A percentile compares a stretch with the other conserved stretches of the same genome.
These are phyloP conservation scores for Colletotrichum gigasporum DNA, from an alignment of 2,329 filamentous ascomycete species.

Conservation along the genomic window DNA sequence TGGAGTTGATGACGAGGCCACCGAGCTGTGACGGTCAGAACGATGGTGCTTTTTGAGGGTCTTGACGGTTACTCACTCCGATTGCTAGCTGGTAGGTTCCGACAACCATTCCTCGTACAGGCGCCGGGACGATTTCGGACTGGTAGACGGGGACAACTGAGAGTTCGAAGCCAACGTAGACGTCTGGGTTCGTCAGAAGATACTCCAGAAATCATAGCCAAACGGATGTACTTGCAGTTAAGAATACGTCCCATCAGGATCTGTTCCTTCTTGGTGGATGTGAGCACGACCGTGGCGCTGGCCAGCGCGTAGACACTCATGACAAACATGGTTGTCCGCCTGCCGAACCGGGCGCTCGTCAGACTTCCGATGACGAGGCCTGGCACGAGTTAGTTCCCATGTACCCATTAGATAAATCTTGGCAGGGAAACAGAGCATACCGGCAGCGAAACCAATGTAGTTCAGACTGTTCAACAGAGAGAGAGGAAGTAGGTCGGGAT, in stretches of 20 bases:
- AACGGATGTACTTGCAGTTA: constrained; percentile 35
- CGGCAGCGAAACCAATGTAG: constrained; percentile 44
- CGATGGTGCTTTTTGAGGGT: fast-evolving
- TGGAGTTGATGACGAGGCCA: constrained; percentile 39
- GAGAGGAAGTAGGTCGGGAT: constrained; percentile 42
- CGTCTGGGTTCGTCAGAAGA: constrained; percentile 23
- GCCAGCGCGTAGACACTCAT: constrained; percentile 48
- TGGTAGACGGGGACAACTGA: constrained; percentile 48
- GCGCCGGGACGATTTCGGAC: constrained; percentile 43
- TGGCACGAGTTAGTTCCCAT: background rate
- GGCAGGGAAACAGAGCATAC: constrained; percentile 26
- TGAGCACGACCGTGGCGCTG: constrained; percentile 44
- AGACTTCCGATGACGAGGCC: constrained; percentile 36
- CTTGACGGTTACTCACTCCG: constrained; percentile 29
- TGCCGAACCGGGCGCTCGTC: constrained; percentile 41
- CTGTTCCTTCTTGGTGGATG: constrained; percentile 40
- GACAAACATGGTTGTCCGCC: constrained; percentile 45
- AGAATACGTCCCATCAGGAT: constrained; percentile 47
- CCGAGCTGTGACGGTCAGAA: constrained; percentile 22
- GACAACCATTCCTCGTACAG: constrained; percentile 44
- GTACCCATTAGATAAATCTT: background rate
- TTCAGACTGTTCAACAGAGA: constrained; percentile 48
- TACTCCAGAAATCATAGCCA: background rate
- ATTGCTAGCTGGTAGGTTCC: constrained; percentile 46
- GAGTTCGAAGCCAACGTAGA: constrained; percentile 51